Base-by-base conservation (phyloP, 495 filamentous ascomycete species). In the Podospora anserina region DNA sequence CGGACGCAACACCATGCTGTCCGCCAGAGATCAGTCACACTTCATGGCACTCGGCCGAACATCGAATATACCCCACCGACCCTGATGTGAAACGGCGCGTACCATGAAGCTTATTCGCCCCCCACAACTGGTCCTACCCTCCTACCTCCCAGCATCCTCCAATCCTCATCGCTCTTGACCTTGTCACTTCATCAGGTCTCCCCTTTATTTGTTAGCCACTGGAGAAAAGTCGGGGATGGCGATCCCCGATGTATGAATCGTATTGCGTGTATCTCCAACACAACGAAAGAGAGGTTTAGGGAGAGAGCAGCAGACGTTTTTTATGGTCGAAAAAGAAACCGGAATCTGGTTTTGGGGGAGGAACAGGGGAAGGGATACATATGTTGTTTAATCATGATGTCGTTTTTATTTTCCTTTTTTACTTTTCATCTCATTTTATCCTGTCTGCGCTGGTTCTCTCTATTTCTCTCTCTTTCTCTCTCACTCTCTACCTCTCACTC, bases 361-460 rank as follows among this genome's bases (percentile, higher is more conserved):
- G 34, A 63, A 63, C 63, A 68, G 68, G 68, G 70, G 23, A 23
- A 23, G 66, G 72, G 70, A 69, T 71, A 76, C 62, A 73, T 79
- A 80, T 77, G 63, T 71, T 80, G 74, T 80, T 80, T 79, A 79
- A 80, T 80, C 77, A 78, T 72, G 76, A 77, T 66, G 66, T 63
- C 67, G 71, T 69, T 74, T 72, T 66, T 68, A 72, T 70, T 71
- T 68, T 49, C 4, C 5, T 11, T 49, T 49, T 49, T 13, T 49
- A 11, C 13, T 49, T 49, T 11, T 49, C 15, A 23, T 23, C 23
- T 23, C 23, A 23, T 23, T 16, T 49, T 49, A 49, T 49, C 15
- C 63, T 69, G 68, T 67, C 62, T 59, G 30, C 49, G 49, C 59
- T 32, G 54, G 39, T 53, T 63, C 61, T 75, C 19, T 66, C 59